phyloP scores from a whole-genome alignment of 345 rosid species.

The Erucastrum elatum region DNA sequence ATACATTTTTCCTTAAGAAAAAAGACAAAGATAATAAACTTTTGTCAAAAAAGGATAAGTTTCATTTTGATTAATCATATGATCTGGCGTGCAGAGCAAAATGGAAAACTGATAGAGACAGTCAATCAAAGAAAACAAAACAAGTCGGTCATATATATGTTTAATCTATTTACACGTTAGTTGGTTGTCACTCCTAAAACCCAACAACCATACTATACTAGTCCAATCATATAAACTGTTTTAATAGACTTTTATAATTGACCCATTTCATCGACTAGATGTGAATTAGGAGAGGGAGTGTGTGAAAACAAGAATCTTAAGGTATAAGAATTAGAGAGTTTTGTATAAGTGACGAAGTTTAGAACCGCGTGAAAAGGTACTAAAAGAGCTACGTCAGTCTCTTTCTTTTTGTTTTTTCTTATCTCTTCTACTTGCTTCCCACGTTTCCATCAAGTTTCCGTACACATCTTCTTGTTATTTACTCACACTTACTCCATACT shows the following conservation, averaged over 20 bases:
- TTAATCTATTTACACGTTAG: slow-evolving; percentile 22
- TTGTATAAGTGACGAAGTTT: not conserved
- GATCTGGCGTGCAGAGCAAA: slow-evolving; percentile 16
- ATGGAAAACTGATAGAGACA: not conserved
- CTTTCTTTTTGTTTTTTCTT: not conserved
- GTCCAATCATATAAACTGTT: slow-evolving; percentile 6
- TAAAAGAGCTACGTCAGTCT: slow-evolving; percentile 26
- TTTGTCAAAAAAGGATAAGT: not conserved
- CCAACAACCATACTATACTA: slow-evolving; percentile 21
- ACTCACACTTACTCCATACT: slow-evolving; percentile 12
- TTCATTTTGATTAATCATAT: slow-evolving; percentile 5
- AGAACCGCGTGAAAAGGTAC: not conserved
- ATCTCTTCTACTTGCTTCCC: slow-evolving; percentile 39
- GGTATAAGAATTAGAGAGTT: not conserved
- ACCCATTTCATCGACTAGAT: not conserved
- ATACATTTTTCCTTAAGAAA: not conserved
- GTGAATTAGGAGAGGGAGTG: slow-evolving; percentile 1
- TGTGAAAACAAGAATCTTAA: slow-evolving; percentile 31
- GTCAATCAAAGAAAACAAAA: slow-evolving; percentile 21
- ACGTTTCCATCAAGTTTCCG: slow-evolving; percentile 29
- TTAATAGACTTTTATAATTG: not conserved
- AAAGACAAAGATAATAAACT: not conserved
- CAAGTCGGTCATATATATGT: slow-evolving; percentile 22
- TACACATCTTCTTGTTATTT: slow-evolving; percentile 24
- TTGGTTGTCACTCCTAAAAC: slow-evolving; percentile 12